These are phyloP conservation scores for Aspergillus fructus DNA, from an alignment of 2,329 filamentous ascomycete species.

Conservation along the genomic window DNA sequence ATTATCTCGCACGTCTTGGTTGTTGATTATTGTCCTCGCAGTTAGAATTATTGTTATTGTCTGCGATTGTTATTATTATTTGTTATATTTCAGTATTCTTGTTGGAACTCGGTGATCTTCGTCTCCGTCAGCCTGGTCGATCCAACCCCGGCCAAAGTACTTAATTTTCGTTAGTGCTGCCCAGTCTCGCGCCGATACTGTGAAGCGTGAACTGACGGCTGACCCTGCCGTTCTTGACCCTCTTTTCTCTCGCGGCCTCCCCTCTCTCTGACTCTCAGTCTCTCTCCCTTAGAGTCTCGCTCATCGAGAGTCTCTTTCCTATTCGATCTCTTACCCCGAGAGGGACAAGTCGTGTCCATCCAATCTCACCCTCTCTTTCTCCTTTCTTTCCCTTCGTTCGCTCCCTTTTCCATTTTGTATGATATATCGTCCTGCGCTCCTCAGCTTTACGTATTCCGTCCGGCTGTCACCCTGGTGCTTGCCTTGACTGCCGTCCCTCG, in stretches of 20 bases:
- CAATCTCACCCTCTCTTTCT: not conserved
- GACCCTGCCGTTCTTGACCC: slow-evolving; percentile 12
- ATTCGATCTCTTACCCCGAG: slow-evolving; percentile 2
- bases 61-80: too few relatives aligned
- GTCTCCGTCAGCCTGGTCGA: slow-evolving; percentile 4
- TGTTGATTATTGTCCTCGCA: too few relatives aligned
- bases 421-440: slow-evolving; percentile 2
- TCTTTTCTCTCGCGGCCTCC: slow-evolving; percentile 2
- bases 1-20: too few relatives aligned
- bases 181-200: not conserved
- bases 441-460: slow-evolving; percentile 4
- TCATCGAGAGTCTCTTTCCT: slow-evolving; percentile 8
- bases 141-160: slow-evolving; percentile 7
- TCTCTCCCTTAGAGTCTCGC: not conserved
- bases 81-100: not conserved
- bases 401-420: not conserved
- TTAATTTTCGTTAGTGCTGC: slow-evolving; percentile 7
- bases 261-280: not conserved
- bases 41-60: too few relatives aligned
- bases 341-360: slow-evolving; percentile 4
- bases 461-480: not conserved
- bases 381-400: not conserved
- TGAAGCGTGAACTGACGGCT: slow-evolving; percentile 3
- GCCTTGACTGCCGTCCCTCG: not conserved
- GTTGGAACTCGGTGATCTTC: not conserved